phyloP scores from a whole-genome alignment of 2,329 filamentous ascomycete genomes.

The Parasarocladium wereldwijsianum region DNA sequence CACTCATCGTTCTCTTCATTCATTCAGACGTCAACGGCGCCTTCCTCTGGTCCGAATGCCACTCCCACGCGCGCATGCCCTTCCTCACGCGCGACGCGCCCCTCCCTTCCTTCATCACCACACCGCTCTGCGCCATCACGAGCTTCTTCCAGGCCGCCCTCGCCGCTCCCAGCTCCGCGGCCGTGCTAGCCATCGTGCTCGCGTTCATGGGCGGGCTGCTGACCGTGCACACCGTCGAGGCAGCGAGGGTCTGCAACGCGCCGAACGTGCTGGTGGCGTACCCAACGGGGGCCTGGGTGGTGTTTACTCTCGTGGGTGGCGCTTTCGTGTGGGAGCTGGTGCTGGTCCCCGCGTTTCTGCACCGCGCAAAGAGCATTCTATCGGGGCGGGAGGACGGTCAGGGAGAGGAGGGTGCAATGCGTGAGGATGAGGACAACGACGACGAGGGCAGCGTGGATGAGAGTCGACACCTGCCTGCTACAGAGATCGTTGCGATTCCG shows the following conservation, averaged over 20 bases:
- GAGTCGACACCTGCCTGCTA: constrained; percentile 23
- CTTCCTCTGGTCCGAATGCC: constrained; percentile 38
- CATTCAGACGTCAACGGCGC: constrained; percentile 35
- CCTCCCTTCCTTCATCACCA: constrained; percentile 23
- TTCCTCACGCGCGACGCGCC: constrained; percentile 21
- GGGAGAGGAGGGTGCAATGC: constrained; percentile 8
- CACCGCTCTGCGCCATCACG: constrained; percentile 32
- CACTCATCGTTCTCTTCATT: constrained; percentile 24
- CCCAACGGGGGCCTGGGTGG: constrained; percentile 27
- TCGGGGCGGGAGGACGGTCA: constrained; percentile 6
- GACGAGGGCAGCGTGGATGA: too few relatives aligned
- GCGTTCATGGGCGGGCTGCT: constrained; percentile 30
- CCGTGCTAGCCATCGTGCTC: constrained; percentile 26
- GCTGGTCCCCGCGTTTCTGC: constrained; percentile 33
- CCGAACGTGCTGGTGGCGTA: constrained; percentile 20
- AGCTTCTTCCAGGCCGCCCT: constrained; percentile 32
- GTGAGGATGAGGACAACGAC: constrained; percentile 9
- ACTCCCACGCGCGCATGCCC: constrained; percentile 29
- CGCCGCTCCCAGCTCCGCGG: constrained; percentile 23
- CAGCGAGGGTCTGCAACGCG: constrained; percentile 26
- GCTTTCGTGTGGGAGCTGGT: constrained; percentile 36
- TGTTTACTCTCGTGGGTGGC: constrained; percentile 33
- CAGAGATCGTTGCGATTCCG: constrained; percentile 44
- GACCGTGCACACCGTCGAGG: constrained; percentile 34
- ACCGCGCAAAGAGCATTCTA: constrained; percentile 23